phyloP scores from a whole-genome alignment of 352 stramenopile genomes.

The Phytophthora tubulina region DNA sequence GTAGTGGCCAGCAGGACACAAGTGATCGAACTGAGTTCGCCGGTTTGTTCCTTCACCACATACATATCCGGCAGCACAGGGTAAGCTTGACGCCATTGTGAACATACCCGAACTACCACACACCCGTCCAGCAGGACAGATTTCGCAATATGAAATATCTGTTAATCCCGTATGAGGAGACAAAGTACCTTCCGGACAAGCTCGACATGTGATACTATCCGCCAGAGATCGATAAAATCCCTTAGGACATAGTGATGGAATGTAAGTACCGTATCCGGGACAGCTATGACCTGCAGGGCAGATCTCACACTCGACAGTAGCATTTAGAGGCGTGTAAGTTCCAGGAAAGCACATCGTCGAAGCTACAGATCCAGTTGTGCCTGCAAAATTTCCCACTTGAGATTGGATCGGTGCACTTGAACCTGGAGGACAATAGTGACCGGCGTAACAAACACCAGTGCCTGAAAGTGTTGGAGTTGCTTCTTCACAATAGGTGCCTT shows the following conservation, averaged over 20 bases:
- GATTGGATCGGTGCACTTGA: conserved; percentile 89
- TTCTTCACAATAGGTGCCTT: conserved; percentile 95
- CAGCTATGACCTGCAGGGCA: conserved; percentile 96
- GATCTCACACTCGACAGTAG: conserved; percentile 87
- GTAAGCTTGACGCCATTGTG: conserved; percentile 81
- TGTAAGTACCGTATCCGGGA: conserved; percentile 95
- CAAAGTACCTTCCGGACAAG: conserved; percentile 96
- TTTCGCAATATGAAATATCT: conserved; percentile 96
- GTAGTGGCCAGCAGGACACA: conserved; percentile 94
- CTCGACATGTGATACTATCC: conserved; percentile 95
- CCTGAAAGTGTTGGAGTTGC: conserved; percentile 84
- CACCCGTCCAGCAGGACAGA: conserved; percentile 94
- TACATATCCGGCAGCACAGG: conserved; percentile 94
- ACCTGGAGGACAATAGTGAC: conserved; percentile 96
- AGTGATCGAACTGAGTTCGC: conserved; percentile 91
- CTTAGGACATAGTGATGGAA: conserved; percentile 94
- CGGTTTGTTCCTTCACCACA: conserved; percentile 95
- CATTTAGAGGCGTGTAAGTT: conserved; percentile 95
- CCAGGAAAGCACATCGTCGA: conserved; percentile 97
- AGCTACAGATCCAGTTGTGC: conserved; percentile 88
- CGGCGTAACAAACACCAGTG: conserved; percentile 91
- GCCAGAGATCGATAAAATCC: conserved; percentile 96
- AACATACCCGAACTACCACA: conserved; percentile 93
- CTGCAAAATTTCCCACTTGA: conserved; percentile 94
- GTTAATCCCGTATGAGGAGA: conserved; percentile 91